These are phyloP conservation scores for Hydnomerulius pinastri DNA, from an alignment of 768 basidiomycete genomes.

Conservation along the genomic window DNA sequence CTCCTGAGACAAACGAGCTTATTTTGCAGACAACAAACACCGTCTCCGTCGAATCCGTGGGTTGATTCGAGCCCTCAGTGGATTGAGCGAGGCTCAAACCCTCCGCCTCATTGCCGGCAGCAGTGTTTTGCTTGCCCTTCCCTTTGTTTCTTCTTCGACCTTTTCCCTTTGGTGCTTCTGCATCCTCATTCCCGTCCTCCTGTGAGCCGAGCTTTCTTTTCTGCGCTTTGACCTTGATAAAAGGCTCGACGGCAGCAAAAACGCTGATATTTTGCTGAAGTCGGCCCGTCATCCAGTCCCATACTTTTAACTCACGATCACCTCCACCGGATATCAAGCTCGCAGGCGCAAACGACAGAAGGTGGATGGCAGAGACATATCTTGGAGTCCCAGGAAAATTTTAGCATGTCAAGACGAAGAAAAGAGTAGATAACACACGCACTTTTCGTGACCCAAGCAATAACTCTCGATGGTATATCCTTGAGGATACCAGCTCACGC, in stretches of 20 bases:
- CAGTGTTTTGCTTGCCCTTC: constrained; percentile 24
- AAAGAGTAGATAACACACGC: constrained; percentile 22
- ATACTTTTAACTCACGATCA: constrained; percentile 72
- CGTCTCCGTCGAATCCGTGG: constrained; percentile 27
- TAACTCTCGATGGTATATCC: constrained; percentile 86
- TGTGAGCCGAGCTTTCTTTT: constrained; percentile 32
- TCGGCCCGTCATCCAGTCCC: constrained; percentile 75
- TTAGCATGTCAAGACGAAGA: constrained; percentile 1
- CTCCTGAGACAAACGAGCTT: constrained; percentile 41
- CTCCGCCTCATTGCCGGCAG: constrained; percentile 23
- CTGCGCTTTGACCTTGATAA: constrained; percentile 38
- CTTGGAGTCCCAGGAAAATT: constrained; percentile 41
- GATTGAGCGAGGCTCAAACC: constrained; percentile 2
- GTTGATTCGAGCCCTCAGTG: constrained; percentile 14
- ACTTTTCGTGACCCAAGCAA: constrained; percentile 86
- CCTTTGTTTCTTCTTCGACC: constrained; percentile 16
- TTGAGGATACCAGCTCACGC: constrained; percentile 87
- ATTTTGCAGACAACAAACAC: constrained; percentile 64
- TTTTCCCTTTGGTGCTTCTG: constrained; percentile 14
- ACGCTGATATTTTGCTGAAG: constrained; percentile 56
- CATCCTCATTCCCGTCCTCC: constrained; percentile 30
- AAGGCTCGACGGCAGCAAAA: constrained; percentile 47
- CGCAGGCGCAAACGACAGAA: constrained; percentile 48
- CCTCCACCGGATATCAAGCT: constrained; percentile 86
- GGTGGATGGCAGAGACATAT: constrained; percentile 81